Evolutionary conservation across 31 red algal species (phyloP), one percentile per base, ranked within the genome.

Genomic region (Odonthalia washingtoniensis): DNA sequence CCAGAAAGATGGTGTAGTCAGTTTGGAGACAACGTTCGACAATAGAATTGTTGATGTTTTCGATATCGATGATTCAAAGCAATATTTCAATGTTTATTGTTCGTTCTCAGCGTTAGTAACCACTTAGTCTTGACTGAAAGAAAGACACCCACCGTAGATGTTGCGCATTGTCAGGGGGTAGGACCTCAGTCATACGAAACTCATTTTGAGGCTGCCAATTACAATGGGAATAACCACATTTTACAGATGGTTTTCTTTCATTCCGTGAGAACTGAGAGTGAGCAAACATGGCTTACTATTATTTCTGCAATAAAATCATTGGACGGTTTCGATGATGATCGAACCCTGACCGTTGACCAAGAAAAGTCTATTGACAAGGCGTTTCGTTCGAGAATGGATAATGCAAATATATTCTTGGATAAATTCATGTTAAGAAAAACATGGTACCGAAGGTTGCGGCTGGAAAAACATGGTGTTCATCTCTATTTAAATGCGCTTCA

Each of bases 231-330:
- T n/a, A n/a, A n/a, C n/a, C n/a, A n/a, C n/a, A n/a, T n/a, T 28
- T 46, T 67, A 0, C 72, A 70, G 0, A 49, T 87, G 2, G 1
- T 78, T 14, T 87, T 87, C 35, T 70, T 57, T 1, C 84, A 87
- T 68, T 87, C 63, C 27, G 41, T 87, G 31, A 73, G 52, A 0
- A 4, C 70, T 17, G 84, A 76, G 28, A 9, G 46, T 44, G 57
- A 87, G 28, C 34, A 49, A 1, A 46, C 18, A 35, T 87, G 84
- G 84, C 65, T 77, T 34, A 67, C 21, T 3, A 73, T 87, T 49
- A 67, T 87, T 42, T n/a, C n/a, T n/a, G n/a, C n/a, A n/a, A n/a
- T n/a, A n/a, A n/a, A n/a, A n/a, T n/a, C n/a, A n/a, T n/a, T n/a
- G n/a, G n/a, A n/a, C n/a, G n/a, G n/a, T n/a, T n/a, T n/a, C n/a